A percentile compares a stretch with the other conserved stretches of the same genome.
Evolutionary conservation across 2,329 filamentous ascomycete species (phyloP).

Genomic region (Rutstroemia sp.): DNA sequence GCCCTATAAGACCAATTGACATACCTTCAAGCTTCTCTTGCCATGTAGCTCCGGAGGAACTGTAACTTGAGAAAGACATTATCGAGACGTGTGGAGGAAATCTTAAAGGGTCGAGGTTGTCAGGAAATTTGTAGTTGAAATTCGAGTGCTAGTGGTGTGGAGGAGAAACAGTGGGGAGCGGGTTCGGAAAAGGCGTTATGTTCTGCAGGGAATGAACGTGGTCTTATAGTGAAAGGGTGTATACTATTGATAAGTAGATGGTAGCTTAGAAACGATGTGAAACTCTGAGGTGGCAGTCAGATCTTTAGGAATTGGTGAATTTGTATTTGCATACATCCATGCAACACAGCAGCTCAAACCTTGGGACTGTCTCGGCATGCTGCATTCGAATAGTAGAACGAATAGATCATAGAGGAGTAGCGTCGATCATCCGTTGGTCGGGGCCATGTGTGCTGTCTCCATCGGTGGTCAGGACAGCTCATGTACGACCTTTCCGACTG

Average conservation of each 20-base stretch:
- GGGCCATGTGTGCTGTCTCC: conserved; percentile 28
- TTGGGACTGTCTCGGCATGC: conserved; percentile 29
- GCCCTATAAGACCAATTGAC: conserved; percentile 13
- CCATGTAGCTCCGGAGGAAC: conserved; percentile 26
- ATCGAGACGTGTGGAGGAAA: conserved; percentile 9
- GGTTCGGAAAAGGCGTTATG: conserved; percentile 27
- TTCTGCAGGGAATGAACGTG: conserved; percentile 26
- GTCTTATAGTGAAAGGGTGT: conserved; percentile 26
- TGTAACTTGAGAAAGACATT: conserved; percentile 28
- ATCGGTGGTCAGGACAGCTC: conserved; percentile 26
- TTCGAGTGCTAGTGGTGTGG: conserved; percentile 18
- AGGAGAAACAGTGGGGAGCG: conserved; percentile 22
- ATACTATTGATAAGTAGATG: conserved; percentile 10
- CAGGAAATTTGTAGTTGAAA: conserved; percentile 10
- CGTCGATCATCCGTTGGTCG: conserved; percentile 28
- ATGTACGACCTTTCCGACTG: conserved; percentile 25
- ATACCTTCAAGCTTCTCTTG: conserved; percentile 34
- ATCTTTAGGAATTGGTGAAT: conserved; percentile 19
- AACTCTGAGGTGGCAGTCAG: conserved; percentile 28
- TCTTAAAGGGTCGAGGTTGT: conserved; percentile 9
- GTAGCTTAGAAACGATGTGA: conserved; percentile 14
- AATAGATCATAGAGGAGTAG: conserved; percentile 26
- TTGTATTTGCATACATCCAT: conserved; percentile 26
- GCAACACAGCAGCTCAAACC: conserved; percentile 28
- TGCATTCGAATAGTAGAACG: conserved; percentile 27